phyloP scores from a whole-genome alignment of 2,329 filamentous ascomycete genomes.

The Aspergillus luchuensis region DNA sequence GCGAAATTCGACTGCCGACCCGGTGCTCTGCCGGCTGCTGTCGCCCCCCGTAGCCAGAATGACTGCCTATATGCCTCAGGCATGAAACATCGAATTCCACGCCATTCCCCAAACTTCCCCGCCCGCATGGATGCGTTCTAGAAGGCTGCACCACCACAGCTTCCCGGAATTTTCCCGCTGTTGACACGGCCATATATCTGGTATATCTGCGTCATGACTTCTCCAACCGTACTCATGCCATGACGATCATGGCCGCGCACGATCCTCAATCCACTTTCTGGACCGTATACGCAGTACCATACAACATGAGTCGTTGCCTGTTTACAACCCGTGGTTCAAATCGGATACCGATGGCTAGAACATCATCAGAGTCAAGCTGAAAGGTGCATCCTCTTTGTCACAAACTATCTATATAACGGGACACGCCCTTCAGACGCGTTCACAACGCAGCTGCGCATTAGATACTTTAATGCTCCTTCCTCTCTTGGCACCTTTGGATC shows the following conservation, averaged over 20 bases:
- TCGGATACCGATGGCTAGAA: constrained; percentile 1
- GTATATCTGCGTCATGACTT: background rate
- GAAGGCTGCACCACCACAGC: background rate
- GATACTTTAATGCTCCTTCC: background rate
- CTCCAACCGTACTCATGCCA: background rate
- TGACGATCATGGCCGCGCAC: background rate
- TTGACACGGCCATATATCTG: background rate
- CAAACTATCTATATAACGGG: constrained; percentile 1
- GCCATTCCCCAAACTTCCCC: background rate
- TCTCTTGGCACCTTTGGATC: background rate
- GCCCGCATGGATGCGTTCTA: background rate
- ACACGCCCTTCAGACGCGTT: background rate
- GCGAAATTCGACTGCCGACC: constrained; percentile 31
- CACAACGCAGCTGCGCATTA: background rate
- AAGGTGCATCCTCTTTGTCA: background rate
- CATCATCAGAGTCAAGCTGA: background rate
- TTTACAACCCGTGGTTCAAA: constrained; percentile 13
- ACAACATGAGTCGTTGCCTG: background rate
- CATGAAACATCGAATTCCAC: background rate
- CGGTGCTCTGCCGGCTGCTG: constrained; percentile 29
- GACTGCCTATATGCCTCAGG: constrained; percentile 4
- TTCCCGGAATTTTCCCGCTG: background rate
- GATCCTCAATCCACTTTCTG: background rate
- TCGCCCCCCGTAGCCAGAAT: constrained; percentile 21
- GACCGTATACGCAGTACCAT: constrained; percentile 6